Conservation (phyloP, 1,139 yeast species). For the Yamadazyma triangularis region DNA sequence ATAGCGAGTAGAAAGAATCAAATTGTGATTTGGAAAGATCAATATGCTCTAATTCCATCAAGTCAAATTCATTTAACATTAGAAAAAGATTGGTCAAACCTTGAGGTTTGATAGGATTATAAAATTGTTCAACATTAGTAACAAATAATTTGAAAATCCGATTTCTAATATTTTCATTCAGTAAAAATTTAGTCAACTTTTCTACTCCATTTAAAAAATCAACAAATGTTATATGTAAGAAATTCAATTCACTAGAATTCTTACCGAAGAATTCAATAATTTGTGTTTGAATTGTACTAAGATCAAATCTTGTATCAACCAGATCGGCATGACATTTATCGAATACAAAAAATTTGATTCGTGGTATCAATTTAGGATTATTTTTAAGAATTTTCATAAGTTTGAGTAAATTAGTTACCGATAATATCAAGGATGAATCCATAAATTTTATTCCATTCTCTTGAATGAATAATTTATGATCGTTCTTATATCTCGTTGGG, state of each 20-base stretch:
- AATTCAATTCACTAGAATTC: conserved; percentile 21
- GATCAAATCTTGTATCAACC: not conserved
- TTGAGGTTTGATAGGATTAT: conserved; percentile 24
- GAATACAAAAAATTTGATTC: conserved; percentile 28
- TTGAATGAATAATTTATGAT: conserved; percentile 16
- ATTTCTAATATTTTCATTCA: conserved; percentile 22
- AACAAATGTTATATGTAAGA: conserved; percentile 32
- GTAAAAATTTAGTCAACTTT: conserved; percentile 22
- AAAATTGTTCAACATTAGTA: conserved; percentile 20
- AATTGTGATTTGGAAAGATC: conserved; percentile 21
- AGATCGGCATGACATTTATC: conserved; percentile 26
- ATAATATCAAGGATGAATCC: conserved; percentile 28
- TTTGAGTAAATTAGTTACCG: conserved; percentile 13
- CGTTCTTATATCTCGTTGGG: conserved; percentile 18
- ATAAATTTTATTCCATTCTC: conserved; percentile 29
- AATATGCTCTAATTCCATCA: conserved; percentile 13
- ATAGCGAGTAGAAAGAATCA: conserved; percentile 20
- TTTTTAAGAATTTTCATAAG: conserved; percentile 18
- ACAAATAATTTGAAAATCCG: conserved; percentile 31
- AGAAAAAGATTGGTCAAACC: conserved; percentile 29
- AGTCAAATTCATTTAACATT: conserved; percentile 29
- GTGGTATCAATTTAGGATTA: conserved; percentile 18
- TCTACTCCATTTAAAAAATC: conserved; percentile 25
- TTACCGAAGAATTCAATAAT: conserved; percentile 26
- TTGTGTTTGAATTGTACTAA: conserved; percentile 8